These are phyloP conservation scores for Penicillium lividum DNA, from an alignment of 495 filamentous ascomycete genomes.

Conservation along the genomic window DNA sequence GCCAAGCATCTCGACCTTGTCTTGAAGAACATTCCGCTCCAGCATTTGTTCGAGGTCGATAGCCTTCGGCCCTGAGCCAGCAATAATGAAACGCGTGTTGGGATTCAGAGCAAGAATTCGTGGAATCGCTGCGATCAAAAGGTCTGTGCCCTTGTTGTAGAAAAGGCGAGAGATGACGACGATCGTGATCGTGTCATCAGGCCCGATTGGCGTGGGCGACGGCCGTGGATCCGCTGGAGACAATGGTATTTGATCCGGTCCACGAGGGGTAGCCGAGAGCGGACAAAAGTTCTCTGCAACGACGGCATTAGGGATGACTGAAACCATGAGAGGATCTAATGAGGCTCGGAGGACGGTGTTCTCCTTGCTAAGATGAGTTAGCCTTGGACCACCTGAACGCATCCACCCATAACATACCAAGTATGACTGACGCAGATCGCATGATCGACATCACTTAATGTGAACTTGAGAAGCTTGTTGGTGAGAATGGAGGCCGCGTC, in stretches of 20 bases:
- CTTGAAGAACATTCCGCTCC: slow-evolving; percentile 92
- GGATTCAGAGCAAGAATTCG: slow-evolving; percentile 85
- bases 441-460: slow-evolving; percentile 94
- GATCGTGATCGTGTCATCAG: slow-evolving; percentile 87
- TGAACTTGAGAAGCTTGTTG: slow-evolving; percentile 96
- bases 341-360: slow-evolving; percentile 96
- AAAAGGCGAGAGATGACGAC: slow-evolving; percentile 96
- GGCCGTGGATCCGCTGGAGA: slow-evolving; percentile 43
- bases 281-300: slow-evolving; percentile 95
- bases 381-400: neutral
- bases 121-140: slow-evolving; percentile 90
- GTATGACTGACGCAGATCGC: slow-evolving; percentile 98
- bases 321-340: slow-evolving; percentile 93
- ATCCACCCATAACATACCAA: slow-evolving; percentile 58
- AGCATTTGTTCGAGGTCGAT: slow-evolving; percentile 98
- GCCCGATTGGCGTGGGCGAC: slow-evolving; percentile 61
- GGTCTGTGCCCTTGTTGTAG: slow-evolving; percentile 97
- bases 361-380: slow-evolving; percentile 69
- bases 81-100: slow-evolving; percentile 96
- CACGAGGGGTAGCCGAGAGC: slow-evolving; percentile 41
- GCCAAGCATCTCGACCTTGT: slow-evolving; percentile 88
- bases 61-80: slow-evolving; percentile 90
- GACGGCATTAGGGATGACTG: slow-evolving; percentile 95
- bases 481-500: slow-evolving; percentile 95
- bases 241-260: slow-evolving; percentile 31